A percentile compares a stretch with the other conserved stretches of the same genome.
phyloP scores from a whole-genome alignment of 768 basidiomycete genomes.

The Leccinum obscurum region DNA sequence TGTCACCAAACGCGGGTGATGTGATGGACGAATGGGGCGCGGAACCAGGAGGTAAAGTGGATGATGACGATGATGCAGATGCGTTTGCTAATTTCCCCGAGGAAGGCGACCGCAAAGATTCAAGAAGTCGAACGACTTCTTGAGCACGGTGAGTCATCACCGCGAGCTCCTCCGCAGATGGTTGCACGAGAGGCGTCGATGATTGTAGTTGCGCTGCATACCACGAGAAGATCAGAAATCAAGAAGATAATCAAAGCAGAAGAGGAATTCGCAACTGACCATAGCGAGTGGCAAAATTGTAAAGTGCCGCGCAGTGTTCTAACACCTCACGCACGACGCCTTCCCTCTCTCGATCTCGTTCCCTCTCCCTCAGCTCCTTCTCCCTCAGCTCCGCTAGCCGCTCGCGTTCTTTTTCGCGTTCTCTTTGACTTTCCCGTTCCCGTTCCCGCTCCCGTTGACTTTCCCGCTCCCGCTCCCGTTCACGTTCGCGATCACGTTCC shows the following conservation, averaged over 20 bases:
- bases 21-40: conserved; percentile 19
- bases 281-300: conserved; percentile 66
- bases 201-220: conserved; percentile 39
- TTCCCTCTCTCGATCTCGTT: conserved; percentile 24
- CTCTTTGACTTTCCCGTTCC: conserved; percentile 20
- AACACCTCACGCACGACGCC: conserved; percentile 27
- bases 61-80: conserved; percentile 14
- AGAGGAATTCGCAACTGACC: conserved; percentile 40
- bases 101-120: conserved; percentile 34
- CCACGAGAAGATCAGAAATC: conserved; percentile 6
- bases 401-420: conserved; percentile 25
- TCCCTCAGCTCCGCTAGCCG: conserved; percentile 22
- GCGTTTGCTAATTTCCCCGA: conserved; percentile 21
- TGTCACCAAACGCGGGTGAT: conserved; percentile 24
- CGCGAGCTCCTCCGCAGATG: conserved; percentile 53
- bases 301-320: conserved; percentile 59
- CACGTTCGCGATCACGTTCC: conserved; percentile 22
- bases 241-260: neutral
- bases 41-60: conserved; percentile 10
- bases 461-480: conserved; percentile 21
- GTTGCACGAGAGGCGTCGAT: conserved; percentile 49
- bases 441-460: conserved; percentile 22
- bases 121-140: conserved; percentile 66
- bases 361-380: conserved; percentile 26
- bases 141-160: conserved; percentile 72